Evolutionary conservation across 1,284 basidiomycete species (phyloP).

Genomic region (Wallemia ichthyophaga): DNA sequence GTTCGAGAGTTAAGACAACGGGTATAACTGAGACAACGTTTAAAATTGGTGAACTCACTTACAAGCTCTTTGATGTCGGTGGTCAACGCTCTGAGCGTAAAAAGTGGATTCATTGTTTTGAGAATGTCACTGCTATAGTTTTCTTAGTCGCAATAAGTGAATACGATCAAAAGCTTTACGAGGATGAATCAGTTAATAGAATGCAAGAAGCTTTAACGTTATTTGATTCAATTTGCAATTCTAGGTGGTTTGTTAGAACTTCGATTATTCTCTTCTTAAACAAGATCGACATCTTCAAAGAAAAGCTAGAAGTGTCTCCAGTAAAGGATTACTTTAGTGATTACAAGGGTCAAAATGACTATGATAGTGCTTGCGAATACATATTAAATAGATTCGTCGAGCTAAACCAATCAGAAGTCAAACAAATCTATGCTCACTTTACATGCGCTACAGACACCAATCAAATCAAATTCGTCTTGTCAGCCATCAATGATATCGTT

Average conservation of each 20-base stretch:
- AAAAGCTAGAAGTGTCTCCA: constrained; percentile 39
- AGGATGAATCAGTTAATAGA: constrained; percentile 76
- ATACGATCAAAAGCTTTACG: constrained; percentile 73
- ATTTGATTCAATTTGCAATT: constrained; percentile 42
- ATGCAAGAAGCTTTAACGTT: constrained; percentile 50
- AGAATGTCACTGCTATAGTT: constrained; percentile 57
- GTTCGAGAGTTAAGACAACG: constrained; percentile 55
- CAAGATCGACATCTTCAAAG: constrained; percentile 63
- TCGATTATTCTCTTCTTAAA: constrained; percentile 83
- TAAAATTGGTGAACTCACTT: constrained; percentile 16
- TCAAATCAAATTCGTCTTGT: constrained; percentile 49
- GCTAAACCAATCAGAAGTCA: constrained; percentile 56
- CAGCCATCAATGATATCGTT: constrained; percentile 23
- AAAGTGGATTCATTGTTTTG: constrained; percentile 67
- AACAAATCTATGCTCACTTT: constrained; percentile 56
- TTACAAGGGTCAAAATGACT: constrained; percentile 46
- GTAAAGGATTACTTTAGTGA: constrained; percentile 8
- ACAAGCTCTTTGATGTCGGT: constrained; percentile 63
- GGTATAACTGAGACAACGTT: constrained; percentile 86
- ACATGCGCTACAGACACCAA: constrained; percentile 69
- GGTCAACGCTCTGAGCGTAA: constrained; percentile 65
- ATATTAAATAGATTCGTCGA: constrained; percentile 58
- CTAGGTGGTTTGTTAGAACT: constrained; percentile 68
- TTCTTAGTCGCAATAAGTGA: constrained; percentile 62
- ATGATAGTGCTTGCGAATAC: constrained; percentile 59